Evolutionary conservation across 2,329 filamentous ascomycete species (phyloP).

Genomic region (Bimuria novae-zelandiae): DNA sequence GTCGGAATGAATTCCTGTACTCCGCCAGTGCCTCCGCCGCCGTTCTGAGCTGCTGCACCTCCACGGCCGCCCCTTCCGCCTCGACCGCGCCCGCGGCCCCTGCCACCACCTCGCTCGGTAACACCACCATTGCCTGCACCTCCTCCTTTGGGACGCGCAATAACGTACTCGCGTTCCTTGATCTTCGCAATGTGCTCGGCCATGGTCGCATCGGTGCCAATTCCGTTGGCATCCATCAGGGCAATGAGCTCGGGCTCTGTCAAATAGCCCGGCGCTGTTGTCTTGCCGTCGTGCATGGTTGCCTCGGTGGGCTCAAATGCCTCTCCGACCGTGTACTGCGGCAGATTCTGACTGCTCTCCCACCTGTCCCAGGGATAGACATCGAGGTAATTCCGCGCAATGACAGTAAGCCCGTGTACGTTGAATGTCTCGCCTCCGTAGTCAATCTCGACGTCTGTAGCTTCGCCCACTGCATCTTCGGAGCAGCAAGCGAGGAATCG

Average conservation of each 20-base stretch:
- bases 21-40: conserved; percentile 52
- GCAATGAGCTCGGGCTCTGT: conserved; percentile 95
- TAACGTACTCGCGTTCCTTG: conserved; percentile 85
- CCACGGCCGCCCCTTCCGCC: conserved; percentile 54
- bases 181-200: conserved; percentile 98
- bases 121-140: conserved; percentile 44
- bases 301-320: conserved; percentile 86
- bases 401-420: conserved; percentile 80
- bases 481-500: conserved; percentile 96
- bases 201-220: conserved; percentile 98
- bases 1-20: conserved; percentile 92
- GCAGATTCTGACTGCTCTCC: conserved; percentile 84
- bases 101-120: conserved; percentile 46
- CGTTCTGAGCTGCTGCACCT: conserved; percentile 47
- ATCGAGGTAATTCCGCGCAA: conserved; percentile 90
- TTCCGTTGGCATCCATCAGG: conserved; percentile 98
- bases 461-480: conserved; percentile 85
- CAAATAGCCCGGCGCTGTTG: conserved; percentile 79
- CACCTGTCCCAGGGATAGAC: conserved; percentile 97
- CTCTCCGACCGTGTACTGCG: conserved; percentile 78
- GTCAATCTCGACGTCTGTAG: conserved; percentile 80
- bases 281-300: conserved; percentile 89
- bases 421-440: conserved; percentile 85
- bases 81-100: conserved; percentile 48
- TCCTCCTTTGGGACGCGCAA: conserved; percentile 60